Evolutionary conservation across 345 rosid genomes (phyloP), one percentile per base, ranked within the genome.

Genomic region (Corchorus olitorius): DNA sequence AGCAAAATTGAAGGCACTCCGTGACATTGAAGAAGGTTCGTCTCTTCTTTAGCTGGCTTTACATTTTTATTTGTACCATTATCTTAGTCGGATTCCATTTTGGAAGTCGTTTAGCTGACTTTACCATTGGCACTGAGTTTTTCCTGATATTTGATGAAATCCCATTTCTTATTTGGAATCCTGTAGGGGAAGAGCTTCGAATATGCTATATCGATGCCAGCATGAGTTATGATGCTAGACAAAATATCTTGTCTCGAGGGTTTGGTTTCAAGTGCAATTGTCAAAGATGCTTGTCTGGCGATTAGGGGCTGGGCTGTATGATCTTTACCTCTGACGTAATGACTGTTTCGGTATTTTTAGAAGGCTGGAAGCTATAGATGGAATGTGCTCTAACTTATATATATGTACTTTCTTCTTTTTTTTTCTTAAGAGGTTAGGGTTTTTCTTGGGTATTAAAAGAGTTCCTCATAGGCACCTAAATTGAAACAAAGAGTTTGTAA

Each of bases 171-270:
- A 50, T 69, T 70, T 34, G 65, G 11, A 69, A 72, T 80, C 61
- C 79, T 83, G 83, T 83, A 94, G 98, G 88, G 43, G 97, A 94
- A 86, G 97, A 93, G 87, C 94, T 94, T 48, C 86, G 91, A 43
- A 93, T 91, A 54, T 87, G 97, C 81, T 94, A 91, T 68, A 91
- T 91, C 64, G 97, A 93, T 79, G 89, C 92, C 46, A 91, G 98
- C 78, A 84, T 94, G 93, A 87, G 87, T 80, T 85, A 45, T 61
- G 84, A 89, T 74, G 97, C 93, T 45, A 80, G 94, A 15, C 92
- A 89, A 75, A 76, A 81, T 56, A 17, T 92, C 49, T 83, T 92
- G 75, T 83, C 84, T 33, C 82, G 87, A 81, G 97, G 98, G 12
- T 94, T 94, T 80, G 97, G 95, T 65, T 91, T 92, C 72, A 70